These are phyloP conservation scores for Peniophora sp. DNA, from an alignment of 1,284 basidiomycete genomes.

Conservation along the genomic window DNA sequence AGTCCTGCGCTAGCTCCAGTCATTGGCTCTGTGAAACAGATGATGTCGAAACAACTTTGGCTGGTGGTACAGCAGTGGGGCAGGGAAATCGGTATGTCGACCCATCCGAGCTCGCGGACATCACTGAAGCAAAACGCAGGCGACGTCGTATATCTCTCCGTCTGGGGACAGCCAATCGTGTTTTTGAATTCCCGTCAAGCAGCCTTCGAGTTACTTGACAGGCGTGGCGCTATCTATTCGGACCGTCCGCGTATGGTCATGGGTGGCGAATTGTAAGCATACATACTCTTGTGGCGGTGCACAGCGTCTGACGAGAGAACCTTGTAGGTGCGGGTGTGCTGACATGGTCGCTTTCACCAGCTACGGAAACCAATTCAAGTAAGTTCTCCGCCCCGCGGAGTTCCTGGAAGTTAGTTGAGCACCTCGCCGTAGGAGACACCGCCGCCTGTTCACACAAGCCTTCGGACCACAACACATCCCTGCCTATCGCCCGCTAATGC, in stretches of 20 bases:
- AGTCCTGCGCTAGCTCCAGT: no score
- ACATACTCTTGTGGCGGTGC: not conserved
- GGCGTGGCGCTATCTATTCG: constrained; percentile 59
- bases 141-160: constrained; percentile 56
- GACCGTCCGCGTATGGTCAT: constrained; percentile 64
- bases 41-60: no score
- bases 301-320: constrained; percentile 8
- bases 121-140: constrained; percentile 21
- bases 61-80: no score
- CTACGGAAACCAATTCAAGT: not conserved
- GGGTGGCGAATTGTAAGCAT: constrained; percentile 42
- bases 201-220: constrained; percentile 56
- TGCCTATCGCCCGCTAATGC: not conserved
- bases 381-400: not conserved
- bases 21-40: no score
- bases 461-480: not conserved
- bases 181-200: constrained; percentile 56
- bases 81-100: no score
- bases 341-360: constrained; percentile 68
- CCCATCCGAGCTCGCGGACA: not conserved
- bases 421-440: not conserved
- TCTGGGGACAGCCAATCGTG: constrained; percentile 56
- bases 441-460: not conserved
- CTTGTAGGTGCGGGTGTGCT: constrained; percentile 51
- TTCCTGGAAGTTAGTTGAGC: not conserved